phyloP scores from a whole-genome alignment of 352 stramenopile species.

The Elongisporangium undulatum region DNA sequence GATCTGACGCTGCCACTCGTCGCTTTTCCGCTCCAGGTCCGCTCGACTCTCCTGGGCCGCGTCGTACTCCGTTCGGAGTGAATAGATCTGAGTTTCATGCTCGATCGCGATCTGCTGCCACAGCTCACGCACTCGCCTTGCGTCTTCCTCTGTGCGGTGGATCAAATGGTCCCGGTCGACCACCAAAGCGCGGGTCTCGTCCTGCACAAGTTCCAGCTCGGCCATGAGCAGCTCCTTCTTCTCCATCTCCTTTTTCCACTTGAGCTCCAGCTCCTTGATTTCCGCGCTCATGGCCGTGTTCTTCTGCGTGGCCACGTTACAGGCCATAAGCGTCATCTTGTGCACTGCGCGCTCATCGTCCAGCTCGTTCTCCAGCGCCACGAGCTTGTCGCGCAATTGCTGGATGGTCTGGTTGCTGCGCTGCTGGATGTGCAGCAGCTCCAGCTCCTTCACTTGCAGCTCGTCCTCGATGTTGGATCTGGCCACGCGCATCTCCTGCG shows the following conservation, averaged over 20 bases:
- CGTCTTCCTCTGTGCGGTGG: conserved; percentile 65
- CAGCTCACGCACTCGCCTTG: conserved; percentile 63
- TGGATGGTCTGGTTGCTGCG: conserved; percentile 42
- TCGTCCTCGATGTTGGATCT: conserved; percentile 47
- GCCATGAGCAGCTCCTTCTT: conserved; percentile 52
- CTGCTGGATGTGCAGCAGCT: conserved; percentile 67
- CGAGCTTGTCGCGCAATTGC: conserved; percentile 37
- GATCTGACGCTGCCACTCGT: conserved; percentile 21
- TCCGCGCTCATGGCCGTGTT: conserved; percentile 40
- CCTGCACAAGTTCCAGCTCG: conserved; percentile 41
- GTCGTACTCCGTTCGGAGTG: conserved; percentile 36
- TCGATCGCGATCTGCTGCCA: conserved; percentile 75
- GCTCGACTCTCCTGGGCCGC: conserved; percentile 20
- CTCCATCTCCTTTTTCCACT: conserved; percentile 56
- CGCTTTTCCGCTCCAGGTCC: conserved; percentile 13
- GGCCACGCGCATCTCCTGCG: conserved; percentile 34
- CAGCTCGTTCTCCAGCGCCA: conserved; percentile 54
- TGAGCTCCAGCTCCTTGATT: conserved; percentile 45
- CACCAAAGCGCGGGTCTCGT: conserved; percentile 36
- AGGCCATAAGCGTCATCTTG: conserved; percentile 43
- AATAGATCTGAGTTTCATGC: conserved; percentile 52
- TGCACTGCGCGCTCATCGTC: conserved; percentile 51
- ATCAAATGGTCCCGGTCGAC: conserved; percentile 56
- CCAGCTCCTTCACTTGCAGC: conserved; percentile 56
- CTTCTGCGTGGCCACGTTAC: conserved; percentile 50